Evolutionary conservation across 352 stramenopile species (phyloP).

Genomic region (Pythium monospermum): DNA sequence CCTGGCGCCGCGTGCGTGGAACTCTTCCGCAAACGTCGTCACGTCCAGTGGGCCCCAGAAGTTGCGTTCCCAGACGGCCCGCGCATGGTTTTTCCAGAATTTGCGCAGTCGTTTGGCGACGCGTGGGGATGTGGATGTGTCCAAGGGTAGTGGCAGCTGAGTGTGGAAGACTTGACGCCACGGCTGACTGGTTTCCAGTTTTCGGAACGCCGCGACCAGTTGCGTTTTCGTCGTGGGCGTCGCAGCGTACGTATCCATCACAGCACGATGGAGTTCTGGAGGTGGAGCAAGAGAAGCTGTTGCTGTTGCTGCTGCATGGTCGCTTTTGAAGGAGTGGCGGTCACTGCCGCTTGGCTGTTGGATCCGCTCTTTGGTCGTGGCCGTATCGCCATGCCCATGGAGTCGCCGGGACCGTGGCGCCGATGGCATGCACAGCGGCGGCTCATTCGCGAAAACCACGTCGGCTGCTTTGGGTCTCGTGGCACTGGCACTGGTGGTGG

Average conservation of each 20-base stretch:
- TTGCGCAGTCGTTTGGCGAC: slow-evolving; percentile 21
- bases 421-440: slow-evolving; percentile 24
- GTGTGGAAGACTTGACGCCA: slow-evolving; percentile 32
- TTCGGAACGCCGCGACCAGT: not conserved
- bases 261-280: not conserved
- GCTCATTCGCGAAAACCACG: slow-evolving; percentile 4
- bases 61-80: slow-evolving; percentile 45
- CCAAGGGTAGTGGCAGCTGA: slow-evolving; percentile 31
- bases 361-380: not conserved
- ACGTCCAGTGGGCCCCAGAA: slow-evolving; percentile 36
- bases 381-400: slow-evolving; percentile 9
- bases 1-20: slow-evolving; percentile 23
- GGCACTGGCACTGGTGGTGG: not conserved
- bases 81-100: slow-evolving; percentile 37
- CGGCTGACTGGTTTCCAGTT: slow-evolving; percentile 23
- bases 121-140: slow-evolving; percentile 17
- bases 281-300: not conserved
- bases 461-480: slow-evolving; percentile 8
- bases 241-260: not conserved
- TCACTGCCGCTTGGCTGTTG: not conserved
- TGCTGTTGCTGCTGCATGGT: not conserved
- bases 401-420: slow-evolving; percentile 9
- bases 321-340: not conserved
- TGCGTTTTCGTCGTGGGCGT: not conserved
- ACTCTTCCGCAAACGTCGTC: no score